phyloP scores from a whole-genome alignment of 2,329 filamentous ascomycete species.

The Helicocarpus griseus region DNA sequence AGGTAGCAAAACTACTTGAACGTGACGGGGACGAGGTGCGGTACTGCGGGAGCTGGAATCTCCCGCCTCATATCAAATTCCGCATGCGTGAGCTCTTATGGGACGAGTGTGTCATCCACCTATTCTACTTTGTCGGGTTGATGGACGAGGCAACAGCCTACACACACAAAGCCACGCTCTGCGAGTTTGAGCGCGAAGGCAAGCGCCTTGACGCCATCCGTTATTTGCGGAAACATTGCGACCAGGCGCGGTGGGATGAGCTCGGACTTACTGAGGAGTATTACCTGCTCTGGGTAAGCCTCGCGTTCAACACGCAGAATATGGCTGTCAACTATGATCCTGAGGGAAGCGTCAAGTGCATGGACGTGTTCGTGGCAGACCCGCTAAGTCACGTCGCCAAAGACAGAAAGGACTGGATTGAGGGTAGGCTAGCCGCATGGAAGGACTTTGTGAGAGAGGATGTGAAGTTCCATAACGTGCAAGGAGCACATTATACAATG shows the following conservation, averaged over 20 bases:
- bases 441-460: conserved; percentile 17
- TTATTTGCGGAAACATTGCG: conserved; percentile 10
- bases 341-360: conserved; percentile 20
- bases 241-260: conserved; percentile 19
- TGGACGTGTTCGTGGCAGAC: conserved; percentile 33
- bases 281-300: conserved; percentile 14
- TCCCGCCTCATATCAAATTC: conserved; percentile 37
- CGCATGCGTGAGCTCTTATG: conserved; percentile 32
- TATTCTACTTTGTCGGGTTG: conserved; percentile 31
- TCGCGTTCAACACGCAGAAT: conserved; percentile 26
- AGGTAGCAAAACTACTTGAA: conserved; percentile 38
- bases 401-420: conserved; percentile 10
- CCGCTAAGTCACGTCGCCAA: conserved; percentile 23
- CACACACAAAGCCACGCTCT: conserved; percentile 13
- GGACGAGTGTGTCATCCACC: conserved; percentile 28
- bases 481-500: conserved; percentile 28
- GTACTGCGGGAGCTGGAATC: conserved; percentile 35
- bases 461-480: conserved; percentile 21
- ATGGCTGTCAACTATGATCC: conserved; percentile 35
- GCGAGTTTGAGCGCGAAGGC: conserved; percentile 10
- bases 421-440: conserved; percentile 21
- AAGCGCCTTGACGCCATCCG: neutral
- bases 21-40: conserved; percentile 24
- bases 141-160: conserved; percentile 19
- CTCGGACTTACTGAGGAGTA: conserved; percentile 21